phyloP scores from a whole-genome alignment of 106 monocot species.

The Chionographis japonica region DNA sequence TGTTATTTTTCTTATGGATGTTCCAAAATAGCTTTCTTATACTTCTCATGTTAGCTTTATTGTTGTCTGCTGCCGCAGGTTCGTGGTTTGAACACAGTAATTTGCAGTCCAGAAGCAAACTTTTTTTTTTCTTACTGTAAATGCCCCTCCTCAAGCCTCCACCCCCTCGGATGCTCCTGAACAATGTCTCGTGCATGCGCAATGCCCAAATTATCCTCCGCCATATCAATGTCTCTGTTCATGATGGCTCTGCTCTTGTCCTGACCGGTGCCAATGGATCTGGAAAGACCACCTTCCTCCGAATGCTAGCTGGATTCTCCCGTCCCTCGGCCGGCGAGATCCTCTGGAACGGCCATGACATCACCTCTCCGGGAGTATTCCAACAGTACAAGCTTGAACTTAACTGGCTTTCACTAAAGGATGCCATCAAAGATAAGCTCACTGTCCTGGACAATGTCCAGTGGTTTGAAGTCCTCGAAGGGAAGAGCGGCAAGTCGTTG shows the following conservation, averaged over 20 bases:
- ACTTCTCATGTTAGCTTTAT: too few relatives aligned
- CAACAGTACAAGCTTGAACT: constrained; percentile 92
- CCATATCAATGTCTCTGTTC: constrained; percentile 70
- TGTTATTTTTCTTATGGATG: too few relatives aligned
- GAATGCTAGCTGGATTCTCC: constrained; percentile 94
- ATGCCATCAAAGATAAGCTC: constrained; percentile 74
- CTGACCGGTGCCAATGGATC: constrained; percentile 90
- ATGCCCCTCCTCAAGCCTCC: constrained; percentile 52
- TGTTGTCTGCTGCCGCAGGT: too few relatives aligned
- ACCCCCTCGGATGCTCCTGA: constrained; percentile 64
- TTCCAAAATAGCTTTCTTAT: not conserved
- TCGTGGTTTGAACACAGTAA: too few relatives aligned
- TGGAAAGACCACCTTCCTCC: constrained; percentile 93
- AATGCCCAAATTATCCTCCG: constrained; percentile 88
- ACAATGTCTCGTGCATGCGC: constrained; percentile 95
- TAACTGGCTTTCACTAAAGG: constrained; percentile 89
- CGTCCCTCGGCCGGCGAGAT: constrained; percentile 94
- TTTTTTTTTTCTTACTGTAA: not conserved
- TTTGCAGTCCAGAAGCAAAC: too few relatives aligned
- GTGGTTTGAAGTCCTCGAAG: constrained; percentile 96
- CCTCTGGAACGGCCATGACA: constrained; percentile 96
- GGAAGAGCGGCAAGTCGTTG: constrained; percentile 58
- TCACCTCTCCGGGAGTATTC: constrained; percentile 73
- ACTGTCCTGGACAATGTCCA: constrained; percentile 87
- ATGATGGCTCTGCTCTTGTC: constrained; percentile 85